Evolutionary conservation across 176 grass and related monocot species (phyloP), one percentile per base, ranked within the genome.

Genomic region (Areca catechu): DNA sequence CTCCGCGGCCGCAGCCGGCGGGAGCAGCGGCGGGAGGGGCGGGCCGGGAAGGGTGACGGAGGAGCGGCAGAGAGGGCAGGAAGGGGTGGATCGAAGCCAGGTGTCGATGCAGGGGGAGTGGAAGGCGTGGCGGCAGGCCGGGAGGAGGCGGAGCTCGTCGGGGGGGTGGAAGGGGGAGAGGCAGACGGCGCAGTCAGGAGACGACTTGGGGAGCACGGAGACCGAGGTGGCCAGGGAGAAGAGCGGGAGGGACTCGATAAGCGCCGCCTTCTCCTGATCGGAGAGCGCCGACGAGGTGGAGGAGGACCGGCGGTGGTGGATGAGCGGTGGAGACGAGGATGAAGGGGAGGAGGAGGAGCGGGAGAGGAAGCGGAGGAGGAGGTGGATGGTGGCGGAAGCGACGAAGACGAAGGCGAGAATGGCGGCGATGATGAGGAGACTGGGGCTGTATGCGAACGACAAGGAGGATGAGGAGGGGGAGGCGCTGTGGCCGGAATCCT

Each of bases 41-140:
- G 79, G 77, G 67, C 54, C 49, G 1, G 84, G 84, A 62, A 85
- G 77, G 27, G 84, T 62, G 65, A 88, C 79, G 66, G 90, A 95
- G 24, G 87, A 25, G 54, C 93, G 83, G 71, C 93, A 98, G 5
- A 98, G 83, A 7, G 93, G 93, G 72, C 93, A 98, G 0, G 84
- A 86, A 1, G 87, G 75, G 55, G 88, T 90, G 23, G 65, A 63
- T 7, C 70, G 68, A 15, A 98, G 83, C 93, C 93, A 98, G 0
- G 68, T 68, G 72, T 89, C 87, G 7, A 86, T 78, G 79, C 93
- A 98, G 22, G 69, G 14, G 20, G 71, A 73, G 69, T 92, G 93
- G 78, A 98, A 98, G 2, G 93, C 93, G 62, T 98, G 93, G 22
- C 78, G 68, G 67, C 93, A 98, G 1, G 77, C 84, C 0, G 93